Evolutionary conservation across 2,329 filamentous ascomycete species (phyloP).

Genomic region (Calcarisporium arbuscula): DNA sequence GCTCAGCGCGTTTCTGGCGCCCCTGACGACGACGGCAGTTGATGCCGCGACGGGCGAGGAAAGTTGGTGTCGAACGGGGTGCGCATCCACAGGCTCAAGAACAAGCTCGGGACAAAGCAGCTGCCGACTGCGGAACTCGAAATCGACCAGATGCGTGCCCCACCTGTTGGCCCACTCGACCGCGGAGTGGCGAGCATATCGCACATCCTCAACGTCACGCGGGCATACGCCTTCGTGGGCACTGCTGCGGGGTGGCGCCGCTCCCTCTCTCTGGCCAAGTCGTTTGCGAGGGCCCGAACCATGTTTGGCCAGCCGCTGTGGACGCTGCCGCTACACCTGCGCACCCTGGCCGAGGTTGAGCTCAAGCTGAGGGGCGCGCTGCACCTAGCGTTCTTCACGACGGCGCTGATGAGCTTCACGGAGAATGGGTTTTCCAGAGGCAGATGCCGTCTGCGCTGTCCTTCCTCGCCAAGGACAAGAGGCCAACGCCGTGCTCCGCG

Average conservation of each 20-base stretch:
- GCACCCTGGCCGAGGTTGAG: conserved; percentile 9
- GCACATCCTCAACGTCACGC: conserved; percentile 10
- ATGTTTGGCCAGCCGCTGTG: conserved; percentile 8
- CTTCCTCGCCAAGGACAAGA: conserved; percentile 3
- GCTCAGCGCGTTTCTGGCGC: conserved; percentile 10
- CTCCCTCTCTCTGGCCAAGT: conserved; percentile 5
- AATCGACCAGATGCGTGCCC: conserved; percentile 8
- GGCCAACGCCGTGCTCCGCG: conserved; percentile 6
- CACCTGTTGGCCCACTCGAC: conserved; percentile 7
- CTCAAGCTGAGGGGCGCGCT: conserved; percentile 6
- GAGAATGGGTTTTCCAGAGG: conserved; percentile 3
- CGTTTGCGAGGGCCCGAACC: conserved; percentile 5
- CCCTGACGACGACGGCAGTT: conserved; percentile 3
- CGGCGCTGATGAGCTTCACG: conserved; percentile 9
- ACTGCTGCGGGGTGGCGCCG: conserved; percentile 8
- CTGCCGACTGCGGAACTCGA: conserved; percentile 11
- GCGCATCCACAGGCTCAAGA: conserved; percentile 11
- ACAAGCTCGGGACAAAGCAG: conserved; percentile 11
- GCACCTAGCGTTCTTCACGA: conserved; percentile 8
- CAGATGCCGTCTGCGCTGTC: conserved; percentile 1
- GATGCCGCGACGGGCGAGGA: conserved; percentile 3
- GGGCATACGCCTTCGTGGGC: conserved; percentile 6
- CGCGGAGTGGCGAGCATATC: conserved; percentile 10
- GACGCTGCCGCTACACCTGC: conserved; percentile 10
- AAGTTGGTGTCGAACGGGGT: conserved; percentile 9